phyloP scores from a whole-genome alignment of 1,284 basidiomycete species.

The Marasmius oreades region DNA sequence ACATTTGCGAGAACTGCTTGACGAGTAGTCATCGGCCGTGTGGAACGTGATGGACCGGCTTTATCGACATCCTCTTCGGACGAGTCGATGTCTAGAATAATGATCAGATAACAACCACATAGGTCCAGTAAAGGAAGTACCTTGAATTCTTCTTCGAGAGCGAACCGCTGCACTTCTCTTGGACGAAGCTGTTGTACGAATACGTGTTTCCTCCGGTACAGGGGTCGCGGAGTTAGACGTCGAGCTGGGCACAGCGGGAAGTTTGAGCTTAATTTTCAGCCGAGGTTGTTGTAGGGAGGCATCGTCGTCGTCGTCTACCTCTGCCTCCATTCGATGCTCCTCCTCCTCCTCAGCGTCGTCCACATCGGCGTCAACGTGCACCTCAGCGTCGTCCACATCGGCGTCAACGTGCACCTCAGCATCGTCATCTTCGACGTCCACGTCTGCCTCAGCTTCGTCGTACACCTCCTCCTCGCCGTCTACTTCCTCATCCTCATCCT shows the following conservation, averaged over 20 bases:
- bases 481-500: constrained; percentile 18
- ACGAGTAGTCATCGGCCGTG: constrained; percentile 61
- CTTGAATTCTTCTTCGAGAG: constrained; percentile 18
- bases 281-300: constrained; percentile 35
- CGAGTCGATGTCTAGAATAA: constrained; percentile 14
- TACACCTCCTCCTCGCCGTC: background rate
- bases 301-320: constrained; percentile 31
- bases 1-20: constrained; percentile 71
- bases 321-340: constrained; percentile 9
- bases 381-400: constrained; percentile 30
- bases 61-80: constrained; percentile 29
- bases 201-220: constrained; percentile 27
- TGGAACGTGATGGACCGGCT: background rate
- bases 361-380: constrained; percentile 18
- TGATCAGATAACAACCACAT: constrained; percentile 2
- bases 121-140: background rate
- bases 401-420: constrained; percentile 28
- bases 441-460: background rate
- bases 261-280: constrained; percentile 64
- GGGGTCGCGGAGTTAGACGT: constrained; percentile 39
- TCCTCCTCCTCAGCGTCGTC: constrained; percentile 13
- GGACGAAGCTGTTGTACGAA: constrained; percentile 23
- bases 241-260: constrained; percentile 41
- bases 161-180: constrained; percentile 20
- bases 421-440: constrained; percentile 17